Evolutionary conservation across 768 basidiomycete species (phyloP).

Genomic region (Kwoniella bestiolae): DNA sequence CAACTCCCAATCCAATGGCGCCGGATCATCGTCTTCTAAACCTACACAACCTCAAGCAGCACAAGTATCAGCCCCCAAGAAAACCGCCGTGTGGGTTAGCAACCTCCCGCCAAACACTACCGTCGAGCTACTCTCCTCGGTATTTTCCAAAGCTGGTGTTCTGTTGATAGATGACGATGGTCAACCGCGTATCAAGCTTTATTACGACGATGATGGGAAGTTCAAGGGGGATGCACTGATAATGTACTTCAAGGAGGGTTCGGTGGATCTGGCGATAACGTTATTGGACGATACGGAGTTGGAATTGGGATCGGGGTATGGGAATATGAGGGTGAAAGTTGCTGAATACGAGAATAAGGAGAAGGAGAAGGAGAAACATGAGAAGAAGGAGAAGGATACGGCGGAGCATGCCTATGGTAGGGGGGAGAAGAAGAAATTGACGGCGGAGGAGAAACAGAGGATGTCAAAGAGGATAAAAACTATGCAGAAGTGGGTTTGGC

Average conservation of each 20-base stretch:
- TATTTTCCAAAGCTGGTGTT: constrained; percentile 90
- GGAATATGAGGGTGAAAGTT: constrained; percentile 54
- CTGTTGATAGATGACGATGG: constrained; percentile 91
- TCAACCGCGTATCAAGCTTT: constrained; percentile 92
- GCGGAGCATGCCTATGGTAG: constrained; percentile 57
- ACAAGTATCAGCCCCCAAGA: constrained; percentile 77
- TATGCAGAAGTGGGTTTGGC: constrained; percentile 63
- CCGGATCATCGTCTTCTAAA: constrained; percentile 63
- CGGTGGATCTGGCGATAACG: constrained; percentile 79
- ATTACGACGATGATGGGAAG: constrained; percentile 79
- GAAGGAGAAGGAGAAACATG: constrained; percentile 4
- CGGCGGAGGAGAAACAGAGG: constrained; percentile 53
- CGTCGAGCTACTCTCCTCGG: constrained; percentile 72
- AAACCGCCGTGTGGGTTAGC: constrained; percentile 89
- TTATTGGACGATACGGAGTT: constrained; percentile 92
- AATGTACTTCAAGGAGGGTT: constrained; percentile 96
- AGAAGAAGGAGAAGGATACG: constrained; percentile 28
- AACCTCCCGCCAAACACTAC: constrained; percentile 78
- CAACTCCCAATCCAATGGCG: constrained; percentile 51
- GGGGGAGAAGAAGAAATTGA: constrained; percentile 58
- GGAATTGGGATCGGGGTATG: constrained; percentile 73
- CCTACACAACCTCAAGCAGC: constrained; percentile 58
- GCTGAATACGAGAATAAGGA: constrained; percentile 51
- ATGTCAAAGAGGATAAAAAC: constrained; percentile 55
- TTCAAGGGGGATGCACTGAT: constrained; percentile 95